Percentiles rank a stretch among this genome's conserved stretches.
phyloP scores from a whole-genome alignment of 768 basidiomycete genomes.

The Royoungia palumana region DNA sequence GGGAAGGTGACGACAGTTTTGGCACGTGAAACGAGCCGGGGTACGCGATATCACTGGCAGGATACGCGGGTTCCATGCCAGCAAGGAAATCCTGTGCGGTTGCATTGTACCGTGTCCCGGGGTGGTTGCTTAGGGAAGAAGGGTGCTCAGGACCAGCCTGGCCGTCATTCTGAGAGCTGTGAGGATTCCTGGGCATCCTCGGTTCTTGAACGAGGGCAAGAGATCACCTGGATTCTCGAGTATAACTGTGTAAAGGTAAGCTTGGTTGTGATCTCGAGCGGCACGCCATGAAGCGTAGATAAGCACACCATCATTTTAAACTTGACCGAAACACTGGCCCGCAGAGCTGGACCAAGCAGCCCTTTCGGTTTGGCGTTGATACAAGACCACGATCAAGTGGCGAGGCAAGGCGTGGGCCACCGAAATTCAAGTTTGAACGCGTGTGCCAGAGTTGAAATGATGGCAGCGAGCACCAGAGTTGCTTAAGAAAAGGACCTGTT shows the following conservation, averaged over 20 bases:
- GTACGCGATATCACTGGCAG: slow-evolving; percentile 4
- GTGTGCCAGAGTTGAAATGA: too few relatives aligned
- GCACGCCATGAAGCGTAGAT: slow-evolving; percentile 1
- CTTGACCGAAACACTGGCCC: slow-evolving; percentile 10
- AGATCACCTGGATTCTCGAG: slow-evolving; percentile 18
- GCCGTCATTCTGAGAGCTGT: slow-evolving; percentile 1
- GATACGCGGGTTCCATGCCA: not conserved
- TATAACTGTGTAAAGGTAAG: not conserved
- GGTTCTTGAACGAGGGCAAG: slow-evolving; percentile 5
- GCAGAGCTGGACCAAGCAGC: not conserved
- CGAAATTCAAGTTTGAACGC: too few relatives aligned
- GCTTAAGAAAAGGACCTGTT: too few relatives aligned
- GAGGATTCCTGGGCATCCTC: slow-evolving; percentile 20
- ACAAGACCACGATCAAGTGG: too few relatives aligned
- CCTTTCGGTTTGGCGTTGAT: too few relatives aligned
- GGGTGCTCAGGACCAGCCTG: slow-evolving; percentile 23
- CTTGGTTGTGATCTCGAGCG: not conserved
- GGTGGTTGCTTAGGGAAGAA: not conserved
- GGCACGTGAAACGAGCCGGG: slow-evolving; percentile 10
- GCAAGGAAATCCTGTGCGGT: not conserved
- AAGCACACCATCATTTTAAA: slow-evolving; percentile 16
- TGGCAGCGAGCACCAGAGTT: too few relatives aligned
- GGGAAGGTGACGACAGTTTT: slow-evolving; percentile 4
- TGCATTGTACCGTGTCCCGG: not conserved
- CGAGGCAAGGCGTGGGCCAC: too few relatives aligned